Conservation (phyloP, 257 asterid genomes). For the Nicotiana noctiflora region DNA sequence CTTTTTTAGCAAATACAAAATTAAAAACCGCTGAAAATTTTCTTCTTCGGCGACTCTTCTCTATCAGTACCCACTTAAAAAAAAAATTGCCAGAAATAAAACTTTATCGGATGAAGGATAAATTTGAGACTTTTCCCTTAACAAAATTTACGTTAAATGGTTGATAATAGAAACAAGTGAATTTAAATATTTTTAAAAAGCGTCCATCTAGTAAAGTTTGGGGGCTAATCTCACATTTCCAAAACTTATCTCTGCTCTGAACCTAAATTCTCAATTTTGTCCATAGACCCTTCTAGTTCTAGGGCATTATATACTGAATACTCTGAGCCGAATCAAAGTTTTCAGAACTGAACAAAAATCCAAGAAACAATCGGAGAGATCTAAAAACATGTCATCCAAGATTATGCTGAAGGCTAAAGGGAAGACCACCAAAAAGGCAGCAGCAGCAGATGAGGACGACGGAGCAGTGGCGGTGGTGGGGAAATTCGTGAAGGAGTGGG, state of each 20-base stretch:
- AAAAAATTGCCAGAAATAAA: no score
- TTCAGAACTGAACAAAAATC: not conserved
- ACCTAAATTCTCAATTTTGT: not conserved
- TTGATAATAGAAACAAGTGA: no score
- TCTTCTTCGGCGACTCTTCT: no score
- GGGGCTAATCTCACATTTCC: not conserved
- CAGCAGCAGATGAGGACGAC: conserved; percentile 53
- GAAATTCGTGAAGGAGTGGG: conserved; percentile 80
- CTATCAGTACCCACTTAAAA: no score
- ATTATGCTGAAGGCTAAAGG: conserved; percentile 62
- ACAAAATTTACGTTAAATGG: no score
- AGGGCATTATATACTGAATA: not conserved
- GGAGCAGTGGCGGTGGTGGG: conserved; percentile 32
- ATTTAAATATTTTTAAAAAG: no score
- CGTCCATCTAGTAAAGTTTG: not conserved
- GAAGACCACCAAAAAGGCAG: conserved; percentile 41
- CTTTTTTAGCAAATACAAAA: no score
- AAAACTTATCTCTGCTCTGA: not conserved
- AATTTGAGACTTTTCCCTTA: no score
- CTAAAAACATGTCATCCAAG: conserved; percentile 51
- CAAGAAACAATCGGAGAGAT: not conserved
- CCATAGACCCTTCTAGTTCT: not conserved
- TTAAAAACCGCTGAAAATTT: no score
- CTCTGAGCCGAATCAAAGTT: not conserved
- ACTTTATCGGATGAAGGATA: no score